Base-by-base conservation (phyloP, 1,284 basidiomycete genomes). In the Hymenochaete sp. region DNA sequence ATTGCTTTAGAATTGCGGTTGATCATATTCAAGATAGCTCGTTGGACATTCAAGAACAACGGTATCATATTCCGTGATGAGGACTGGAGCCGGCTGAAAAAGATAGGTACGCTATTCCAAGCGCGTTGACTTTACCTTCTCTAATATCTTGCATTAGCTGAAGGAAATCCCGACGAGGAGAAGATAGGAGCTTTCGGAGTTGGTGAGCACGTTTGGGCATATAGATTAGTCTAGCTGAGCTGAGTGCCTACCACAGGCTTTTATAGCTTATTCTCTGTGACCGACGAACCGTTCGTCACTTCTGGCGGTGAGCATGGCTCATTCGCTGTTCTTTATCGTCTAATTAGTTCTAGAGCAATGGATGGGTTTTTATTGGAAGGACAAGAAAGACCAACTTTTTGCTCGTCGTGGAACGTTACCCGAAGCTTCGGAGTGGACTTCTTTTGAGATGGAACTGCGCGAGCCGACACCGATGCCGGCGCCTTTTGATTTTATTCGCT, bases 331-430 rank as follows among this genome's bases (percentile, higher is more conserved):
- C 4, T 26, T 27, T 11, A 16, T 28, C 24, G 21, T 11, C n/a
- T 41, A n/a, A 26, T n/a, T 31, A 25, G 32, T n/a, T 0, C 18
- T 44, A 84, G 80, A 75, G 42, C 77, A 90, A 59, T 92, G 87
- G 80, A 96, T 96, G 92, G 87, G 86, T 2, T 98, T 98, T 62
- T 89, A 96, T 61, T 98, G 93, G 93, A 93, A 93, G 60, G 86
- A 89, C 56, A 49, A 29, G 45, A 42, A 31, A 19, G 43, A 41
- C 25, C 61, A 86, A 77, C 70, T 93, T 1, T 82, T 82, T 49
- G 89, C 85, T 11, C 77, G 89, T 26, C 75, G 86, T 28, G 90
- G 89, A 3, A 62, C 70, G 38, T 66, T 87, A 5, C 78, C 81
- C 2, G 62, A 67, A 1, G 58, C 62, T 10, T 56, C 64, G 42